Conservation (phyloP, 2,329 filamentous ascomycete genomes). For the Endoconidiophora laricicola region DNA sequence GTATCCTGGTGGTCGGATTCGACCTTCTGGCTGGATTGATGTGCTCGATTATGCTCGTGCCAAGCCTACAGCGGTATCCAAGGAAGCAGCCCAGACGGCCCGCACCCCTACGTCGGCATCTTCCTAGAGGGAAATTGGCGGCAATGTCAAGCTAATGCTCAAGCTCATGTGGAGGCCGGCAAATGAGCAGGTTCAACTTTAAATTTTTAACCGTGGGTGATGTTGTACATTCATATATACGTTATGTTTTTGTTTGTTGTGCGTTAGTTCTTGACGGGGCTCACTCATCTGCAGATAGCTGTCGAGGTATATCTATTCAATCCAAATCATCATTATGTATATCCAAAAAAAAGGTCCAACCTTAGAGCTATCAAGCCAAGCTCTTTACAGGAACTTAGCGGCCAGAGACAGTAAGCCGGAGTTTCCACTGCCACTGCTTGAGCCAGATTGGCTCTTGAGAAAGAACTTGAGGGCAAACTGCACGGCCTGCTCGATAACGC, state of each 20-base stretch:
- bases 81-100: not conserved
- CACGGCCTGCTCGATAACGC: slow-evolving; percentile 59
- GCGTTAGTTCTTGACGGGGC: too few relatives aligned
- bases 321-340: not conserved
- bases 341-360: not conserved
- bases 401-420: slow-evolving; percentile 30
- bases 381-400: slow-evolving; percentile 28
- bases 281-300: not conserved
- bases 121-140: not conserved
- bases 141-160: not conserved
- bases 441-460: slow-evolving; percentile 47
- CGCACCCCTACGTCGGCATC: not conserved
- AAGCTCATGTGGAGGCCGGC: too few relatives aligned
- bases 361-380: not conserved
- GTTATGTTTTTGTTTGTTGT: too few relatives aligned
- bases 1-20: slow-evolving; percentile 31
- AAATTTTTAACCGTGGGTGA: too few relatives aligned
- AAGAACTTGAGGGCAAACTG: slow-evolving; percentile 88
- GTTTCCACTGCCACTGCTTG: slow-evolving; percentile 24
- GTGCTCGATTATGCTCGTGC: slow-evolving; percentile 25
- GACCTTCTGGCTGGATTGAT: slow-evolving; percentile 41
- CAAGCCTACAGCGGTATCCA: not conserved
- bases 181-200: too few relatives aligned
- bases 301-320: not conserved
- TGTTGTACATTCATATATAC: too few relatives aligned